A percentile compares a stretch with the other conserved stretches of the same genome.
These are phyloP conservation scores for Tuber magnatum DNA, from an alignment of 495 filamentous ascomycete genomes.

Conservation along the genomic window DNA sequence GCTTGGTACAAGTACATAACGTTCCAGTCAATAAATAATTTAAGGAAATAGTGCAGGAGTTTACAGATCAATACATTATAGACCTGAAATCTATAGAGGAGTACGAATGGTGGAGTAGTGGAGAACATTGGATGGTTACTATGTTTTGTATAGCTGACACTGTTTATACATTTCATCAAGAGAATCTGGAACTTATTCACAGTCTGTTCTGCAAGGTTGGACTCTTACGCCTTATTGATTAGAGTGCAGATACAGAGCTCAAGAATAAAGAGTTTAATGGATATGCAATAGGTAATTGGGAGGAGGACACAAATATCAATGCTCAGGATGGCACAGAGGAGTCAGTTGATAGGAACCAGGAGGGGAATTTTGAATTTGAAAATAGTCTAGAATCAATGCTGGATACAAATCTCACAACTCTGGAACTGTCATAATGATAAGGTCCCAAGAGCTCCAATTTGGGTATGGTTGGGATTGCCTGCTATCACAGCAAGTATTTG, in stretches of 20 bases:
- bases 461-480: too few species aligned
- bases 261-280: background rate
- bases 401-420: too few species aligned
- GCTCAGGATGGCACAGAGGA: background rate
- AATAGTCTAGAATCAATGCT: too few species aligned
- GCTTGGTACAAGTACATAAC: background rate
- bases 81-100: constrained; percentile 1
- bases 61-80: constrained; percentile 8
- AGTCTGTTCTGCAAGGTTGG: background rate
- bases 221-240: background rate
- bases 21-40: too few species aligned
- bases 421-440: too few species aligned
- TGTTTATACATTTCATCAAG: constrained; percentile 1
- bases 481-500: too few species aligned
- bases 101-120: background rate
- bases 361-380: too few species aligned
- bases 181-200: background rate
- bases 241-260: background rate
- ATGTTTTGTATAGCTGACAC: constrained; percentile 10
- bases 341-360: background rate
- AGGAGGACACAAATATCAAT: background rate
- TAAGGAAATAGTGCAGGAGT: background rate
- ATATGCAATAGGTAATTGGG: background rate
- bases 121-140: background rate
- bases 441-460: too few species aligned